These are phyloP conservation scores for Kernera saxatilis DNA, from an alignment of 345 rosid species.

Conservation along the genomic window DNA sequence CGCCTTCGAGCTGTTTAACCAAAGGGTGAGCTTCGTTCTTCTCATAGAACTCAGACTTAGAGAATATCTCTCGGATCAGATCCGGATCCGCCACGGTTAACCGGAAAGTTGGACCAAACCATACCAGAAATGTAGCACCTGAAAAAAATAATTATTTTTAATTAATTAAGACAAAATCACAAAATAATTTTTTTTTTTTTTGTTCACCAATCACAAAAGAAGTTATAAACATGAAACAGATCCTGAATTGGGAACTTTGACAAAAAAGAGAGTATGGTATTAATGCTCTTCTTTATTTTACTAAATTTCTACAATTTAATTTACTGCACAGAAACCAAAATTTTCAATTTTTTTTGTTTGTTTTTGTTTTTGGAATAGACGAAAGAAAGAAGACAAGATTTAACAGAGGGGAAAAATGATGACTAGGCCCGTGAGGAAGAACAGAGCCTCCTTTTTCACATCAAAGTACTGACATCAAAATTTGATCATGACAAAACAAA, in stretches of 20 bases:
- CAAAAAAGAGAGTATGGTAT: conserved; percentile 17
- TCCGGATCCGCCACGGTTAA: conserved; percentile 74
- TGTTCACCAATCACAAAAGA: conserved; percentile 23
- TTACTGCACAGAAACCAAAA: conserved; percentile 9
- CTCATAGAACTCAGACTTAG: conserved; percentile 61
- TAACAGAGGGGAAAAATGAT: conserved; percentile 34
- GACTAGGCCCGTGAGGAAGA: conserved; percentile 35
- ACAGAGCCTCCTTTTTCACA: conserved; percentile 33
- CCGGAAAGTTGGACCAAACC: conserved; percentile 83
- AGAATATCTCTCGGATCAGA: conserved; percentile 59
- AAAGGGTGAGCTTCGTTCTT: conserved; percentile 52
- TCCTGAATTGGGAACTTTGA: conserved; percentile 24
- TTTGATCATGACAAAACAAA: conserved; percentile 31
- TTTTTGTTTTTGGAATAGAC: background rate
- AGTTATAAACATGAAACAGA: conserved; percentile 29
- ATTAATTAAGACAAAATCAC: background rate
- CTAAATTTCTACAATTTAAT: conserved; percentile 9
- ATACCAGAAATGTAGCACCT: conserved; percentile 75
- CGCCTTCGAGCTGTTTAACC: conserved; percentile 61
- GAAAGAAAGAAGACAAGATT: conserved; percentile 31
- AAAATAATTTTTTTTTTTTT: too few relatives aligned
- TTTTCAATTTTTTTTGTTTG: background rate
- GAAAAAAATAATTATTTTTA: background rate
- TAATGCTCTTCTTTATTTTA: conserved; percentile 12
- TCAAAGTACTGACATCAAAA: conserved; percentile 32